Evolutionary conservation across 164 flowering plant species (phyloP).

Genomic region (Stephania cephalantha): DNA sequence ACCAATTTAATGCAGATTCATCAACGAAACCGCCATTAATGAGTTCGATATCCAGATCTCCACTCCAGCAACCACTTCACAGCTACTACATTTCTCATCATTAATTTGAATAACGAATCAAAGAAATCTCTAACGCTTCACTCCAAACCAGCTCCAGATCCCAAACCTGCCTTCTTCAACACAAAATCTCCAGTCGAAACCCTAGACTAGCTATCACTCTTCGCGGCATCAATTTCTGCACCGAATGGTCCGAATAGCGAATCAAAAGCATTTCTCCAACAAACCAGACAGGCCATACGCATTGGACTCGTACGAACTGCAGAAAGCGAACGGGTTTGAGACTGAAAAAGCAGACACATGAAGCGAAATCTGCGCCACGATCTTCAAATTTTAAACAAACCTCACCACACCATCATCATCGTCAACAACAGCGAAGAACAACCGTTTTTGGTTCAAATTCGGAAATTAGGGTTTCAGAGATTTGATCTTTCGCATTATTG

Average conservation of each 20-base stretch:
- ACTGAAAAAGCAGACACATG: neutral
- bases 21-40: neutral
- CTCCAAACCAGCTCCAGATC: neutral
- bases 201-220: neutral
- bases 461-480: neutral
- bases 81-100: no score
- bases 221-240: neutral
- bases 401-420: no score
- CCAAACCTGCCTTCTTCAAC: neutral
- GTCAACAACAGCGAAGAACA: neutral
- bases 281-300: neutral
- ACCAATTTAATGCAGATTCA: neutral
- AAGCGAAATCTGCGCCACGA: neutral
- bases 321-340: neutral
- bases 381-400: conserved; percentile 1
- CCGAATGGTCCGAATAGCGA: neutral
- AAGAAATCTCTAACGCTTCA: neutral
- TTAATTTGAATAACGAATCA: neutral
- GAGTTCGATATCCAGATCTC: no score
- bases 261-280: neutral
- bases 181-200: neutral
- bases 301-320: neutral
- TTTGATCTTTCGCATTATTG: neutral
- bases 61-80: no score
- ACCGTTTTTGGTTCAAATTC: neutral